Evolutionary conservation across 805 yeast genomes (phyloP).

Genomic region (Candida vaughaniae): DNA sequence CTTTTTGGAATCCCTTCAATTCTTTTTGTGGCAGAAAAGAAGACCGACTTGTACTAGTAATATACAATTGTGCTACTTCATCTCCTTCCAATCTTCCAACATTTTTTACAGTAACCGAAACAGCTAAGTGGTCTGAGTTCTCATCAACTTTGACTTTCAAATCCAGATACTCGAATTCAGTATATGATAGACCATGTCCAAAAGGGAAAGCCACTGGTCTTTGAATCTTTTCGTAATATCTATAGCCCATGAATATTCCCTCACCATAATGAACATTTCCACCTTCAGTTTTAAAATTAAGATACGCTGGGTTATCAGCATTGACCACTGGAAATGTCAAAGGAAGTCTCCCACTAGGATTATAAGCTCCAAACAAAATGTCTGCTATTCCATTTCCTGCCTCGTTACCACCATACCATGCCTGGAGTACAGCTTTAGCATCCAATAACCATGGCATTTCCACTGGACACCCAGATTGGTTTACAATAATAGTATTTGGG

Average conservation of each 20-base stretch:
- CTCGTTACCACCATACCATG: slow-evolving; percentile 51
- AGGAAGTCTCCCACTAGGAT: slow-evolving; percentile 53
- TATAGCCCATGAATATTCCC: slow-evolving; percentile 63
- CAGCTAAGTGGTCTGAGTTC: slow-evolving; percentile 30
- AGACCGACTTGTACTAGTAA: slow-evolving; percentile 35
- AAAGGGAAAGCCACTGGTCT: slow-evolving; percentile 55
- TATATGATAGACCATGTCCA: slow-evolving; percentile 63
- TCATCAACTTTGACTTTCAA: slow-evolving; percentile 26
- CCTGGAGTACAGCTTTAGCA: slow-evolving; percentile 27
- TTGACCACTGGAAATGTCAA: slow-evolving; percentile 21
- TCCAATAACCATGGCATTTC: slow-evolving; percentile 29
- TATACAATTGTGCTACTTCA: slow-evolving; percentile 57
- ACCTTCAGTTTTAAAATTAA: slow-evolving; percentile 29
- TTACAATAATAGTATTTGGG: slow-evolving; percentile 32
- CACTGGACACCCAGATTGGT: slow-evolving; percentile 36
- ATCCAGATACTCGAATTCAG: slow-evolving; percentile 43
- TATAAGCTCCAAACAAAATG: slow-evolving; percentile 55
- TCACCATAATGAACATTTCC: slow-evolving; percentile 49
- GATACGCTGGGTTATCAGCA: slow-evolving; percentile 30
- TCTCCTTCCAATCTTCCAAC: slow-evolving; percentile 50
- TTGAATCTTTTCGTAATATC: slow-evolving; percentile 54
- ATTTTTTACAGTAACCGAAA: slow-evolving; percentile 45
- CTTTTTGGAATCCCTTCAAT: slow-evolving; percentile 57
- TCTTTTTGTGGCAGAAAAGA: slow-evolving; percentile 59
- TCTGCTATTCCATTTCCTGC: slow-evolving; percentile 59